These are phyloP conservation scores for Calonectria leucothoes DNA, from an alignment of 2,329 filamentous ascomycete genomes.

Conservation along the genomic window DNA sequence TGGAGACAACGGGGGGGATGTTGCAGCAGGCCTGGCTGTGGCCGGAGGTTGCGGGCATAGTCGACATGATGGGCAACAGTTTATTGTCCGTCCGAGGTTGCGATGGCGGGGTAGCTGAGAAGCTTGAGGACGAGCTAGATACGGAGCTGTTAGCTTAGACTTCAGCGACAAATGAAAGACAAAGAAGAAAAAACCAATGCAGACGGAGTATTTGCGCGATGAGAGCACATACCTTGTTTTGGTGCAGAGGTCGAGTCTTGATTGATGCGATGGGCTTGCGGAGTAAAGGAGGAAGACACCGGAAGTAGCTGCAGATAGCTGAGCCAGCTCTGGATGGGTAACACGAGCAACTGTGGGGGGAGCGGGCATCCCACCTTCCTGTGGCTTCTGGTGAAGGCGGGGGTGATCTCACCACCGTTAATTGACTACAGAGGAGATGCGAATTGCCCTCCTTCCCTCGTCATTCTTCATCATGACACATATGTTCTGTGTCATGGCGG, in stretches of 20 bases:
- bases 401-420: constrained; percentile 20
- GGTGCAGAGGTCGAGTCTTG: neutral
- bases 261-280: neutral
- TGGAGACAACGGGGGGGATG: constrained; percentile 67
- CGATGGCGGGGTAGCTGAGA: constrained; percentile 1
- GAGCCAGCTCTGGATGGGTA: neutral
- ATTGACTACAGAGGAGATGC: too few relatives aligned
- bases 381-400: neutral
- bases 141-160: neutral
- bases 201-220: neutral
- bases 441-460: neutral
- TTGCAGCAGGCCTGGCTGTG: constrained; percentile 69
- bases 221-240: neutral
- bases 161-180: neutral
- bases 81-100: neutral
- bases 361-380: neutral
- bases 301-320: neutral
- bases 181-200: neutral
- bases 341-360: constrained; percentile 1
- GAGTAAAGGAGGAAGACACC: neutral
- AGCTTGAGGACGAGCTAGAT: neutral
- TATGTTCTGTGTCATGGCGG: neutral
- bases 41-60: constrained; percentile 63
- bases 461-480: neutral
- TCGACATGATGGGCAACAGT: constrained; percentile 54